These are phyloP conservation scores for Viridothelium virens DNA, from an alignment of 495 filamentous ascomycete genomes.

Conservation along the genomic window DNA sequence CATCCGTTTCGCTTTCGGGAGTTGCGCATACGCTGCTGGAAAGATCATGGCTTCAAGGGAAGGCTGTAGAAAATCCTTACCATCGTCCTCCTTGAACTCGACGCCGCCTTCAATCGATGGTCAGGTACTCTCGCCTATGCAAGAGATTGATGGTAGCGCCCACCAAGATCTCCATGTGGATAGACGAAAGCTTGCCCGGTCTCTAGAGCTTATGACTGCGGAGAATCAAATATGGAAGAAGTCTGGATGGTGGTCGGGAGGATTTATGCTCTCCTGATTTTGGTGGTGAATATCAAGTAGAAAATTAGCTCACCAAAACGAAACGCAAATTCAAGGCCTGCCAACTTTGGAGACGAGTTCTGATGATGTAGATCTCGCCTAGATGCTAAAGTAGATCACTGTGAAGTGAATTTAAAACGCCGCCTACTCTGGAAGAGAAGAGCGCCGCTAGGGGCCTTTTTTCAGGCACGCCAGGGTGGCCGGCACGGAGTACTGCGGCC, in stretches of 20 bases:
- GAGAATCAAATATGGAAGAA: constrained; percentile 24
- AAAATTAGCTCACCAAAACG: too few species aligned
- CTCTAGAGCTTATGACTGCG: constrained; percentile 21
- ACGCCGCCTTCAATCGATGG: not conserved
- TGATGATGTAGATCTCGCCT: too few species aligned
- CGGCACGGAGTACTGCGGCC: not conserved
- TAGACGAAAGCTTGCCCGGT: constrained; percentile 21
- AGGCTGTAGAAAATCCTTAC: constrained; percentile 6
- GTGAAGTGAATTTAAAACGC: too few species aligned
- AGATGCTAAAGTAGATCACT: too few species aligned
- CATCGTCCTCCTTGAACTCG: not conserved
- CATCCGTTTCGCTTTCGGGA: constrained; percentile 55
- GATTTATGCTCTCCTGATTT: not conserved
- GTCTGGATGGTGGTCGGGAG: constrained; percentile 27
- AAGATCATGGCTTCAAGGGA: constrained; percentile 38
- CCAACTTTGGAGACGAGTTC: too few species aligned
- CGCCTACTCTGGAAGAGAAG: too few species aligned
- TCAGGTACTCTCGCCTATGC: not conserved
- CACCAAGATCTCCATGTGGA: constrained; percentile 30
- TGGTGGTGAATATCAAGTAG: not conserved
- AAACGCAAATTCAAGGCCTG: too few species aligned
- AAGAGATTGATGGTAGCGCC: constrained; percentile 20
- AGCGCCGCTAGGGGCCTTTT: too few species aligned
- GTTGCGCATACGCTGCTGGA: constrained; percentile 52
- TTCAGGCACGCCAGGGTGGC: too few species aligned